Percentiles rank a stretch among this genome's conserved stretches.
Evolutionary conservation across 768 basidiomycete genomes (phyloP).

Genomic region (Rhodotorula diobovata): DNA sequence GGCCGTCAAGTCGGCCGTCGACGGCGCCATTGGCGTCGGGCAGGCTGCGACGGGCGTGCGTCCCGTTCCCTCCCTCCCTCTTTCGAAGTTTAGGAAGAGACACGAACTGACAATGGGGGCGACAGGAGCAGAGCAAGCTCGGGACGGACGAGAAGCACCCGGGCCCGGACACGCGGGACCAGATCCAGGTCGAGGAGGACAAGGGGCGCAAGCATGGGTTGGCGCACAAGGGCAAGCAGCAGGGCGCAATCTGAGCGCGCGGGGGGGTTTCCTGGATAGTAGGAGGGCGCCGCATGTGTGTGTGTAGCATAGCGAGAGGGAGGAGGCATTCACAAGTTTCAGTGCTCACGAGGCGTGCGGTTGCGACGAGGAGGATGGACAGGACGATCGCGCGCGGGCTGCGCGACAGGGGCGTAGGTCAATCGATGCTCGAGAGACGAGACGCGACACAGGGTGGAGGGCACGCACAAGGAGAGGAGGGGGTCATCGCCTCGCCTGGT

Average conservation of each 20-base stretch:
- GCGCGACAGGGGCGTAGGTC: too few species aligned
- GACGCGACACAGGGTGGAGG: too few species aligned
- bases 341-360: too few species aligned
- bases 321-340: background rate
- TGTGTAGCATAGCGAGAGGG: too few species aligned
- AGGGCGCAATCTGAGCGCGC: background rate
- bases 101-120: background rate
- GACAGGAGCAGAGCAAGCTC: background rate
- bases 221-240: constrained; percentile 1
- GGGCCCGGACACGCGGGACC: background rate
- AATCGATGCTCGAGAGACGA: too few species aligned
- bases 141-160: background rate
- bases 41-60: constrained; percentile 16
- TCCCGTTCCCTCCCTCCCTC: background rate
- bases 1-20: constrained; percentile 4
- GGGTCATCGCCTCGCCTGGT: background rate
- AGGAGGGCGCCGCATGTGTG: too few species aligned
- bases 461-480: background rate
- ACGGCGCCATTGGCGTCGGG: background rate
- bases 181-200: background rate
- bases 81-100: fast-evolving
- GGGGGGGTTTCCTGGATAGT: too few species aligned
- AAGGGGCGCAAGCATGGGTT: constrained; percentile 3
- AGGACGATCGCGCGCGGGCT: too few species aligned
- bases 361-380: too few species aligned